These are phyloP conservation scores for Ophiocordyceps camponoti-floridani DNA, from an alignment of 2,329 filamentous ascomycete genomes.

Conservation along the genomic window DNA sequence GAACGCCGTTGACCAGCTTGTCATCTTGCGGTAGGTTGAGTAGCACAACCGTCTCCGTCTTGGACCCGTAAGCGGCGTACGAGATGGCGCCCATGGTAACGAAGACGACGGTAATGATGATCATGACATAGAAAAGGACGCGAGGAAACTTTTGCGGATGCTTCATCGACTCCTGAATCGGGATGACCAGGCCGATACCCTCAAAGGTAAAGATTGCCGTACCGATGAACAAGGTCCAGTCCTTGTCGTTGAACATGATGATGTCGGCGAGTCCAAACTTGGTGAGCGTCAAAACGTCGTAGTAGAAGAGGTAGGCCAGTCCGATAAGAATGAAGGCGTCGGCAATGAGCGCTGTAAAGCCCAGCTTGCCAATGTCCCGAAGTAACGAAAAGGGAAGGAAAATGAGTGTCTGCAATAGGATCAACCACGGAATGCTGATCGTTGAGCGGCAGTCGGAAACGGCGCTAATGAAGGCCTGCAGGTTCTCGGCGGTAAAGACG, in stretches of 20 bases:
- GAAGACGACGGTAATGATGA: conserved; percentile 85
- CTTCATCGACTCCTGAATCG: conserved; percentile 95
- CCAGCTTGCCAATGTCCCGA: conserved; percentile 92
- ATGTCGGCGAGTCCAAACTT: conserved; percentile 68
- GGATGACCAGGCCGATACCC: conserved; percentile 91
- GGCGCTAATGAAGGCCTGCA: conserved; percentile 86
- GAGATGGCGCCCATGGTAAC: conserved; percentile 80
- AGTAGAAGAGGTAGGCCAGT: conserved; percentile 88
- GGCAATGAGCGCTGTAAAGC: conserved; percentile 82
- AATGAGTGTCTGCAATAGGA: conserved; percentile 86
- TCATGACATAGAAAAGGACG: conserved; percentile 81
- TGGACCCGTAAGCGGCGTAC: conserved; percentile 88
- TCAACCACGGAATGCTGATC: conserved; percentile 77
- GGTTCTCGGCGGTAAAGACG: conserved; percentile 88
- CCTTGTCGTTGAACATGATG: conserved; percentile 70
- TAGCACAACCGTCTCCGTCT: conserved; percentile 90
- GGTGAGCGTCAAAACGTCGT: conserved; percentile 72
- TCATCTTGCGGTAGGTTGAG: conserved; percentile 92
- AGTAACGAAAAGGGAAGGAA: conserved; percentile 90
- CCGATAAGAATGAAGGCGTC: conserved; percentile 90
- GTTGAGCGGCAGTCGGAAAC: conserved; percentile 74
- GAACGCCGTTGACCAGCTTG: conserved; percentile 86
- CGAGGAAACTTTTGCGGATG: conserved; percentile 76
- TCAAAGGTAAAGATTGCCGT: conserved; percentile 99
- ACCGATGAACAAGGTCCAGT: conserved; percentile 96